Evolutionary conservation across 108 stramenopile genomes (phyloP).

Genomic region (Nannochloropsis gaditana): DNA sequence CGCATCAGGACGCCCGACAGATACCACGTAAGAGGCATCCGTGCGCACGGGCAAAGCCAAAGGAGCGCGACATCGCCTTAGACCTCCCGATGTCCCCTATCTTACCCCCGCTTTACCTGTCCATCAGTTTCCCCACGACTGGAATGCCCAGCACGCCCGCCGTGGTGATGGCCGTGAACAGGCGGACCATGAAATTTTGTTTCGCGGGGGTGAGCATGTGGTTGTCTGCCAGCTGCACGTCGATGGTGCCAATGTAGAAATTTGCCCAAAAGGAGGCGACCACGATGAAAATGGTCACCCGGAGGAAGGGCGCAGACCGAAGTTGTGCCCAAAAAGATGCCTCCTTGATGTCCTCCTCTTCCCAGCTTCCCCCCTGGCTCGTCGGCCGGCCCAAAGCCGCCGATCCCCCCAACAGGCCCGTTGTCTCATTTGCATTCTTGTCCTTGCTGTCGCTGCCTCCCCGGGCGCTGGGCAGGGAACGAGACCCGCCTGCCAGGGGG

Average conservation of each 20-base stretch:
- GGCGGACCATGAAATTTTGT: not conserved
- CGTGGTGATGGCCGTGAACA: constrained; percentile 54
- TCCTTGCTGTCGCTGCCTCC: not conserved
- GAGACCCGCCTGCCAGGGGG: not conserved
- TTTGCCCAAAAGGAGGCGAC: constrained; percentile 51
- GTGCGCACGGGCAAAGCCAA: too few species aligned
- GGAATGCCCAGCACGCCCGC: constrained; percentile 53
- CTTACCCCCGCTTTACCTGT: constrained; percentile 27
- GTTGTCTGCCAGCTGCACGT: constrained; percentile 18
- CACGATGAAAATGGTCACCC: constrained; percentile 51
- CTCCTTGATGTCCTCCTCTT: constrained; percentile 30
- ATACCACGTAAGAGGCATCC: too few species aligned
- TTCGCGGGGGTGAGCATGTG: not conserved
- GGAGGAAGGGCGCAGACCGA: constrained; percentile 36
- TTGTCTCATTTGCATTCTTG: not conserved
- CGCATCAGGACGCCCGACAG: too few species aligned
- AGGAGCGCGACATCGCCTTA: too few species aligned
- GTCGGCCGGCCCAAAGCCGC: not conserved
- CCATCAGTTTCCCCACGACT: constrained; percentile 53
- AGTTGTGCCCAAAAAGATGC: constrained; percentile 49
- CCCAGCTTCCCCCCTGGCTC: not conserved
- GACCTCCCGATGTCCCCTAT: not conserved
- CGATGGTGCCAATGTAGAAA: constrained; percentile 57
- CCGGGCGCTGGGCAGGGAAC: not conserved
- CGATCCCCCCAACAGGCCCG: not conserved